Base-by-base conservation (phyloP, 2,329 filamentous ascomycete species). In the Sarocladiaceae sp. region DNA sequence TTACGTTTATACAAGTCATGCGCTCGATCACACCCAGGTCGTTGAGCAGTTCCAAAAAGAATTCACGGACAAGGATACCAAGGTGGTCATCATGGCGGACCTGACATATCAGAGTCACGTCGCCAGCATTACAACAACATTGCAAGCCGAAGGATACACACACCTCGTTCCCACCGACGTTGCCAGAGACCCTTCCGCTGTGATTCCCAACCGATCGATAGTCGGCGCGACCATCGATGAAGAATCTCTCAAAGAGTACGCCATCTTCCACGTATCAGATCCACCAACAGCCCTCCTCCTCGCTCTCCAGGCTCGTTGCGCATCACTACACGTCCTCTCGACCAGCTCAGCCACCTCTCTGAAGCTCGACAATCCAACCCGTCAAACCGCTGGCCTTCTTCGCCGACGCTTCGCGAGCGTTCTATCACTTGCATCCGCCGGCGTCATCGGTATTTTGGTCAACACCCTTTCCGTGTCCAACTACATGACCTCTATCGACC, bases 381-480 rank as follows among this genome's bases (percentile, higher is more conserved):
- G 64, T 47, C 74, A 74, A 7, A 78, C 82, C 1, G 68, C 74
- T 3, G 72, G 73, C 3, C 69, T 83, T 10, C 82, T 99, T 15
- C 86, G 90, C 23, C 87, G 94, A 2, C 88, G 94, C 33, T 99
- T 97, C 68, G 94, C 87, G 1, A 84, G 94, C 53, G 78, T 97
- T 11, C 87, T 93, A 2, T 84, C 83, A 0, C 83, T 97, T 25
- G 83, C 86, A 17, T 90, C 90, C 0, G 87, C 86, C 0, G 84
- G 90, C 18, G 84, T 97, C 49, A 90, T 97, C 60, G 94, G 94
- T 7, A 96, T 99, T 55, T 76, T 99, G 1, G 91, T 99, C 69
- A 97, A 97, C 69, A 99, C 94, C 0, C 82, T 99, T 4, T 93
- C 88, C 20, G 90, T 97, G 5, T 84, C 87, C 54, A 95, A 97